A percentile compares a stretch with the other conserved stretches of the same genome.
Conservation (phyloP, 23 red algal genomes). For the Pyropia yezoensis region DNA sequence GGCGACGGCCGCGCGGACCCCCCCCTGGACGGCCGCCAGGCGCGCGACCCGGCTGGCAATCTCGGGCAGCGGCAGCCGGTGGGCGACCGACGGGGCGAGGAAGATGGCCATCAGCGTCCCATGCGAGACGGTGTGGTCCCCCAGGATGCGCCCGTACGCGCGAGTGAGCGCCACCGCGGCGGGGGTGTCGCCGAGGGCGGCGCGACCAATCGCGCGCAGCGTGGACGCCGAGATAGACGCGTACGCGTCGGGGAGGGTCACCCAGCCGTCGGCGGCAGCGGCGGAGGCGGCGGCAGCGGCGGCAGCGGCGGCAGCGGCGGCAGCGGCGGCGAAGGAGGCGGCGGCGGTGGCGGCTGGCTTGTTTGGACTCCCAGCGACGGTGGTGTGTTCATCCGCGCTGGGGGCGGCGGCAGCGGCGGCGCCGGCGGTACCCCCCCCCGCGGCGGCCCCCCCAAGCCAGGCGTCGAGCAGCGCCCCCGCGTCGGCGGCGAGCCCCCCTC, state of each 20-base stretch:
- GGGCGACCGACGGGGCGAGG: not conserved
- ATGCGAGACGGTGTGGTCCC: not conserved
- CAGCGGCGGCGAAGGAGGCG: not conserved
- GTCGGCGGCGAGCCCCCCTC: no score
- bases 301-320: not conserved
- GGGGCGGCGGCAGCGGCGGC: no score
- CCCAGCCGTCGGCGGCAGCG: not conserved
- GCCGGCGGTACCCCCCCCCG: no score
- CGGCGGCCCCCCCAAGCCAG: no score
- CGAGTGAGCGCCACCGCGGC: not conserved
- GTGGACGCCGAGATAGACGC: not conserved
- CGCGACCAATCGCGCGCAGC: not conserved
- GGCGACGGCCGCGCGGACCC: not conserved
- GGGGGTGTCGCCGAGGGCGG: not conserved
- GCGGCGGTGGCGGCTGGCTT: no score
- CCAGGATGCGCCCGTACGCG: not conserved
- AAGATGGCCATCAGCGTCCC: not conserved
- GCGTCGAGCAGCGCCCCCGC: no score
- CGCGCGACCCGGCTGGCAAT: conserved; percentile 1
- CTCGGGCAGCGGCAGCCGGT: not conserved
- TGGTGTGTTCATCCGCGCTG: no score
- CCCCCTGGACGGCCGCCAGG: conserved; percentile 2
- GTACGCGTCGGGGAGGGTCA: not conserved
- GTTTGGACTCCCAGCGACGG: no score
- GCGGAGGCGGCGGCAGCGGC: not conserved